Conservation (phyloP, 768 basidiomycete genomes). For the Stropharia rugosoannulata region DNA sequence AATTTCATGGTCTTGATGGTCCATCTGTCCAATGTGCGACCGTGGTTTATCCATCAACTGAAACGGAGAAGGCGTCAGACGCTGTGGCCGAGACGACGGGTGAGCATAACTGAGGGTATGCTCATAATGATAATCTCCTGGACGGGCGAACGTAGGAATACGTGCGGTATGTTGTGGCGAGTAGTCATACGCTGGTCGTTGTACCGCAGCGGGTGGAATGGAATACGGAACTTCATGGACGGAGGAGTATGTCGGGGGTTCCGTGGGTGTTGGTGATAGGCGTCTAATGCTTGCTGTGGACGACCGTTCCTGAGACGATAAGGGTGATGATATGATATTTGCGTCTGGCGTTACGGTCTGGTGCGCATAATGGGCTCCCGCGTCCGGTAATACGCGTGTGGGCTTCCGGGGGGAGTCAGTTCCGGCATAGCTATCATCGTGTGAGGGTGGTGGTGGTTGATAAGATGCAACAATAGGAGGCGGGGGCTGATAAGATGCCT, state of each 20-base stretch:
- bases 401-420: neutral
- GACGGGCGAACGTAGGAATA: no score
- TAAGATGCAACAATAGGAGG: slow-evolving; percentile 18
- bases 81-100: neutral
- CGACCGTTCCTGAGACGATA: slow-evolving; percentile 2
- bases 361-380: neutral
- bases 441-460: slow-evolving; percentile 14
- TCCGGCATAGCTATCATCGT: neutral
- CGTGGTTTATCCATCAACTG: neutral
- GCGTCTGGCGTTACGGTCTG: neutral
- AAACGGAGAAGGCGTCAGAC: slow-evolving; percentile 12
- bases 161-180: no score
- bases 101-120: neutral
- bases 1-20: slow-evolving; percentile 5
- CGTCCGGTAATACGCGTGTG: neutral
- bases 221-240: slow-evolving; percentile 3
- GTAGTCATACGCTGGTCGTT: neutral
- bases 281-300: slow-evolving; percentile 2
- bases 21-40: neutral
- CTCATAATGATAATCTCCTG: neutral
- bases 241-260: slow-evolving; percentile 16
- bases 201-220: neutral
- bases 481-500: slow-evolving; percentile 29
- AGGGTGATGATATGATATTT: neutral
- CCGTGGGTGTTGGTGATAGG: slow-evolving; percentile 14